Evolutionary conservation across 495 filamentous ascomycete species (phyloP), one percentile per base, ranked within the genome.

Genomic region (Astrothelium macrocarpum): DNA sequence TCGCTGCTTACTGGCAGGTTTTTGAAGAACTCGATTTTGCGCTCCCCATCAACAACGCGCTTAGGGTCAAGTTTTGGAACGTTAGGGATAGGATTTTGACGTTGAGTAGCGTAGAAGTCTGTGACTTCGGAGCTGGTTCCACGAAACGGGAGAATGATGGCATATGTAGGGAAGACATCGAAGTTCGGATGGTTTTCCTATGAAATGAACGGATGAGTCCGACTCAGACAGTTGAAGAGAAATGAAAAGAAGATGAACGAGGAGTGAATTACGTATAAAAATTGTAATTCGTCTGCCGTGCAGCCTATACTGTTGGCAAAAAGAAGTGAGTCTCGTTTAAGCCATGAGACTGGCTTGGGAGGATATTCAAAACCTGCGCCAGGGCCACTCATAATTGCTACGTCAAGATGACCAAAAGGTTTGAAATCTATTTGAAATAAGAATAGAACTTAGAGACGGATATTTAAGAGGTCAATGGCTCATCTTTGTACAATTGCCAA

Each of bases 291-390:
- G 63, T 95, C 85, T n/a, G 81, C 80, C 59, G 85, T 91, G 72
- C 82, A 84, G 20, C 91, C 91, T 71, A 95, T 92, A 75, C 86
- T 90, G 75, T 90, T 87, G 39, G 91, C 90, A 72, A 95, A 95
- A 31, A 95, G 83, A 67, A 95, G 79, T 28, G 85, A 82, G 79
- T 96, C 91, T 46, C 91, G 82, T 83, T 94, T 91, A 67, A 88
- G 76, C 91, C 90, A 95, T 67, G 85, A 81, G 3, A 95, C 90
- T 68, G 84, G 81, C 68, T 81, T 72, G 43, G 84, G 67, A 59
- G 88, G 87, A 71, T 87, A 92, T 77, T 92, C 85, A 76, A 89
- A 88, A 66, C 90, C 89, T 70, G 80, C 87, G 69, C 89, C 90
- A 67, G 88, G 87, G n/a, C 12, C 45, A 39, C 60, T 61, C 65